These are phyloP conservation scores for Pseudocercospora cruenta DNA, from an alignment of 2,329 filamentous ascomycete species.

Conservation along the genomic window DNA sequence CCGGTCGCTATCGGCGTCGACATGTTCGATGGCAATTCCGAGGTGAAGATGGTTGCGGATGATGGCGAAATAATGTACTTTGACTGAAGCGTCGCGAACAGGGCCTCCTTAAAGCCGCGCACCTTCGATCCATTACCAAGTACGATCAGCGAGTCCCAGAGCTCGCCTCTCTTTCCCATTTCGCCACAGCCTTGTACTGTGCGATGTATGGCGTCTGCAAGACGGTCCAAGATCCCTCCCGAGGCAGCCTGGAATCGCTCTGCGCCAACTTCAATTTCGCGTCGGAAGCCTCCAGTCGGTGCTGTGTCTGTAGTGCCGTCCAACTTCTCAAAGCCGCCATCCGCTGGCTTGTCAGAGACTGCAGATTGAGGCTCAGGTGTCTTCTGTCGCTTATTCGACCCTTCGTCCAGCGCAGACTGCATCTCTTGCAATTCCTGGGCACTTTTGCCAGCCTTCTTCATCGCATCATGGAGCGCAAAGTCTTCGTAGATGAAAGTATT, in stretches of 20 bases:
- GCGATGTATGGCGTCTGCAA: conserved; percentile 81
- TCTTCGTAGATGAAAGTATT: conserved; percentile 78
- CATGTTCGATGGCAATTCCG: conserved; percentile 90
- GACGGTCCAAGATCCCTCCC: conserved; percentile 75
- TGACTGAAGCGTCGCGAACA: conserved; percentile 75
- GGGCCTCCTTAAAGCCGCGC: conserved; percentile 82
- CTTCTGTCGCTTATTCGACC: conserved; percentile 46
- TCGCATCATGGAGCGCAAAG: conserved; percentile 57
- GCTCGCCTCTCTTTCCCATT: conserved; percentile 77
- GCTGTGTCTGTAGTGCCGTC: conserved; percentile 32
- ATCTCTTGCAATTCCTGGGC: conserved; percentile 54
- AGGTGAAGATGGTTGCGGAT: conserved; percentile 94
- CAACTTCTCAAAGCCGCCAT: conserved; percentile 28
- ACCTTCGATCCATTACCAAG: conserved; percentile 82
- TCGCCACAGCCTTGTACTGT: conserved; percentile 83
- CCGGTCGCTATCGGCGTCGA: conserved; percentile 89
- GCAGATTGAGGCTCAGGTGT: conserved; percentile 41
- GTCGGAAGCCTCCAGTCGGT: conserved; percentile 42
- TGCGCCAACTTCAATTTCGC: conserved; percentile 75
- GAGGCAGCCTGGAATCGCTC: conserved; percentile 70
- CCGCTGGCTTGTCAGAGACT: conserved; percentile 40
- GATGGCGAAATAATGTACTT: conserved; percentile 91
- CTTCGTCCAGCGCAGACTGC: conserved; percentile 56
- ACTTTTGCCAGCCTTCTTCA: conserved; percentile 55
- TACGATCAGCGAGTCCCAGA: conserved; percentile 92